A percentile compares a stretch with the other conserved stretches of the same genome.
Evolutionary conservation across 2,329 filamentous ascomycete species (phyloP).

Genomic region (Diaporthe australafricana): DNA sequence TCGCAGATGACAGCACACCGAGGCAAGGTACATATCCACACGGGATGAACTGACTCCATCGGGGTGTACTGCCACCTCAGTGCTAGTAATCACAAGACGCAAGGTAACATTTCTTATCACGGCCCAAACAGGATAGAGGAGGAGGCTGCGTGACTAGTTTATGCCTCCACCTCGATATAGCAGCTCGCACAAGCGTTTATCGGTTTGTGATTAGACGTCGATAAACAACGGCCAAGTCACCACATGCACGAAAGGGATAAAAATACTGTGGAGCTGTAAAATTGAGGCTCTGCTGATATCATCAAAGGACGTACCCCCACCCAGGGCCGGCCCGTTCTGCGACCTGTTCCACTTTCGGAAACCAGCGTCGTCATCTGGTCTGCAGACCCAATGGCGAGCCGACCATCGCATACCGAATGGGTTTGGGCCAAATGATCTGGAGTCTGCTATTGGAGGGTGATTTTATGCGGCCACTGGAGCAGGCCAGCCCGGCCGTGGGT

Average conservation of each 20-base stretch:
- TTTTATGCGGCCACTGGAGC: background rate
- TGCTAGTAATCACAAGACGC: background rate
- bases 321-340: slow-evolving; percentile 4
- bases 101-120: background rate
- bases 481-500: background rate
- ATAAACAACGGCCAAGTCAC: background rate
- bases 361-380: background rate
- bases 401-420: background rate
- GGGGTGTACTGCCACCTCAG: no score
- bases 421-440: background rate
- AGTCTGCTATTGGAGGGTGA: background rate
- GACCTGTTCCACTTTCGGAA: background rate
- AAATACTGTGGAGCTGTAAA: background rate
- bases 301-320: background rate
- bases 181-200: no score
- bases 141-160: background rate
- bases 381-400: background rate
- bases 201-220: no score
- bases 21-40: no score
- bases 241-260: background rate
- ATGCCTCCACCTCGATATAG: background rate
- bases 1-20: background rate
- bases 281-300: slow-evolving; percentile 8
- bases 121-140: background rate
- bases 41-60: no score